These are phyloP conservation scores for Parastagonospora nodorum DNA, from an alignment of 2,329 filamentous ascomycete species.

Conservation along the genomic window DNA sequence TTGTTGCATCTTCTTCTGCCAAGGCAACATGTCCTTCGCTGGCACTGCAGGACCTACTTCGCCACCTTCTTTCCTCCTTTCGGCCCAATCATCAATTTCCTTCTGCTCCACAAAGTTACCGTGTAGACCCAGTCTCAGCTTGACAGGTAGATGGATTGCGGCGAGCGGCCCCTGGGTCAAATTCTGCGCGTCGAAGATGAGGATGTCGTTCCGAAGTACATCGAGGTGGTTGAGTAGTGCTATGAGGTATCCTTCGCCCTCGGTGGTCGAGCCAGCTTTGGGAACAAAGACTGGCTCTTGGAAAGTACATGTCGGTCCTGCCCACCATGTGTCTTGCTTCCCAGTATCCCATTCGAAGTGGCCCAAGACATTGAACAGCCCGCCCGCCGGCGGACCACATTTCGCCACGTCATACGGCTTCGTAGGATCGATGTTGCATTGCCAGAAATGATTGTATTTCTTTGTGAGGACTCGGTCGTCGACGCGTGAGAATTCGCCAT, in stretches of 20 bases:
- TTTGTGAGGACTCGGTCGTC: conserved; percentile 52
- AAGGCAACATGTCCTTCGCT: conserved; percentile 31
- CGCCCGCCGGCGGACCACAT: conserved; percentile 37
- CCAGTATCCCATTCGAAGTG: conserved; percentile 41
- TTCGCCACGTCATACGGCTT: conserved; percentile 40
- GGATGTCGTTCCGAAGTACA: conserved; percentile 48
- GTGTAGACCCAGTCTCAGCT: conserved; percentile 38
- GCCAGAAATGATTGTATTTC: conserved; percentile 48
- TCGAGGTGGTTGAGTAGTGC: conserved; percentile 51
- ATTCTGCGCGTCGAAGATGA: conserved; percentile 50
- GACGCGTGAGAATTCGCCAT: conserved; percentile 52
- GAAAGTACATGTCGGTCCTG: conserved; percentile 50
- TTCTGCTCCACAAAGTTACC: conserved; percentile 40
- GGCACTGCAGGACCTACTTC: conserved; percentile 27
- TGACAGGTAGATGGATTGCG: conserved; percentile 48
- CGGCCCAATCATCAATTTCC: conserved; percentile 37
- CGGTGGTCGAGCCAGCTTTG: conserved; percentile 43
- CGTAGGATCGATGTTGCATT: conserved; percentile 45
- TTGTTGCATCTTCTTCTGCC: conserved; percentile 35
- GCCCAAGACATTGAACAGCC: conserved; percentile 41
- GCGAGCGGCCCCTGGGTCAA: conserved; percentile 48
- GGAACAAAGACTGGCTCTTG: conserved; percentile 63
- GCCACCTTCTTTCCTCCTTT: conserved; percentile 35
- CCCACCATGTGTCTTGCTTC: conserved; percentile 41
- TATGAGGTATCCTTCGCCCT: conserved; percentile 58